Evolutionary conservation across 2,329 filamentous ascomycete genomes (phyloP).

Genomic region (Graphium sp.): DNA sequence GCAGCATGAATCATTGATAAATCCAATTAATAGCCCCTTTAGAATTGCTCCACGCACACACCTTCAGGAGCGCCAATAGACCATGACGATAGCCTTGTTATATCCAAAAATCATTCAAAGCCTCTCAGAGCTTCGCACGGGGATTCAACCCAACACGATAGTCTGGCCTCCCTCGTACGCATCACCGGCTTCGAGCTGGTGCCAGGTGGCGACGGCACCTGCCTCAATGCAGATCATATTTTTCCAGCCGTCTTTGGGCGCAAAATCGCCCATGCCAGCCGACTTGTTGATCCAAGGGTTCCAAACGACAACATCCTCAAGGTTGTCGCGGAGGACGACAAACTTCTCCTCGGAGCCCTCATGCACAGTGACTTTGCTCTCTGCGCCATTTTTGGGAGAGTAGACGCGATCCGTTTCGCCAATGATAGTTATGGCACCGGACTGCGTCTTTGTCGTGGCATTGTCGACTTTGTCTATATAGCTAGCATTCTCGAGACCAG

Average conservation of each 20-base stretch:
- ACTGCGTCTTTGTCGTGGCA: constrained; percentile 45
- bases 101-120: no score
- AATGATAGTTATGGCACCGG: constrained; percentile 49
- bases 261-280: constrained; percentile 68
- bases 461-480: constrained; percentile 76
- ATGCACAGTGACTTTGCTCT: constrained; percentile 37
- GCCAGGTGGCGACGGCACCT: constrained; percentile 67
- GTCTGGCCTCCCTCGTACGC: constrained; percentile 46
- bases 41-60: no score
- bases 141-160: constrained; percentile 16
- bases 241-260: constrained; percentile 77
- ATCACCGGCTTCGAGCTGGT: constrained; percentile 66
- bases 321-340: constrained; percentile 65
- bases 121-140: no score
- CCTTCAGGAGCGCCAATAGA: no score
- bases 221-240: constrained; percentile 93
- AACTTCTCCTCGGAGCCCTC: constrained; percentile 49
- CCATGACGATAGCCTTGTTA: no score
- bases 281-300: constrained; percentile 90
- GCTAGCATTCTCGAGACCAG: constrained; percentile 56
- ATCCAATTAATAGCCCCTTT: no score
- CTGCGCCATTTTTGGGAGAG: constrained; percentile 46
- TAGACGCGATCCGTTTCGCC: constrained; percentile 84
- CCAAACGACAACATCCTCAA: constrained; percentile 86
- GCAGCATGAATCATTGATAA: no score